These are phyloP conservation scores for Sarocladiaceae sp. DNA, from an alignment of 2,329 filamentous ascomycete species.

Conservation along the genomic window DNA sequence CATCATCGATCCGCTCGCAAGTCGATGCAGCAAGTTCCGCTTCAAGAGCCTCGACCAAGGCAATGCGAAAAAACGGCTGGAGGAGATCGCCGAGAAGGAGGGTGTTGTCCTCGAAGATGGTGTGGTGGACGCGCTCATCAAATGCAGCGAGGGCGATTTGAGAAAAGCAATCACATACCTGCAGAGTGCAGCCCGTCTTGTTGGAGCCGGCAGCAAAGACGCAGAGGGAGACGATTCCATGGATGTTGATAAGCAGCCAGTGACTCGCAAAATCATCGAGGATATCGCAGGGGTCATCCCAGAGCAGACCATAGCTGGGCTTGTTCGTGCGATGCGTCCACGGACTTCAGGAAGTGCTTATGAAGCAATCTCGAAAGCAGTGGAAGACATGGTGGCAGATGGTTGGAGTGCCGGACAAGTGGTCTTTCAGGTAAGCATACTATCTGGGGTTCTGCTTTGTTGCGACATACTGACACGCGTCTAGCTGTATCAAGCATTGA, in stretches of 20 bases:
- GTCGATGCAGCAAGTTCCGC: constrained; percentile 90
- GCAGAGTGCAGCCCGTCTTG: constrained; percentile 86
- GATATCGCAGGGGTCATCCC: constrained; percentile 97
- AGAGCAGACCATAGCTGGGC: constrained; percentile 58
- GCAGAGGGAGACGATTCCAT: constrained; percentile 53
- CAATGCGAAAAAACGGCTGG: constrained; percentile 72
- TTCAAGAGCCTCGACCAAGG: constrained; percentile 93
- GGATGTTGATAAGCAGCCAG: constrained; percentile 50
- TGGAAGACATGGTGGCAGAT: constrained; percentile 89
- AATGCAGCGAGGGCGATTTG: constrained; percentile 87
- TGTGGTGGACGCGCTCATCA: constrained; percentile 76
- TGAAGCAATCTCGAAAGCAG: constrained; percentile 65
- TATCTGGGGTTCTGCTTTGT: neutral
- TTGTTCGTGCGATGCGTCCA: constrained; percentile 73
- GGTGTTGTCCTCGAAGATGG: constrained; percentile 70
- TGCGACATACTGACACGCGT: neutral
- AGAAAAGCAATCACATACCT: constrained; percentile 94
- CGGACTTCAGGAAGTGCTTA: constrained; percentile 60
- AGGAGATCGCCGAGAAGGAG: constrained; percentile 77
- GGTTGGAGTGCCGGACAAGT: constrained; percentile 95
- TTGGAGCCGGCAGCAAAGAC: constrained; percentile 58
- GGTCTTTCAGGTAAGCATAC: constrained; percentile 59
- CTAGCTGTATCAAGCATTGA: constrained; percentile 73
- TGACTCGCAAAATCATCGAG: constrained; percentile 77
- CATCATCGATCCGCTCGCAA: constrained; percentile 94